A percentile compares a stretch with the other conserved stretches of the same genome.
These are phyloP conservation scores for Monilinia aucupariae DNA, from an alignment of 2,329 filamentous ascomycete species.

Conservation along the genomic window DNA sequence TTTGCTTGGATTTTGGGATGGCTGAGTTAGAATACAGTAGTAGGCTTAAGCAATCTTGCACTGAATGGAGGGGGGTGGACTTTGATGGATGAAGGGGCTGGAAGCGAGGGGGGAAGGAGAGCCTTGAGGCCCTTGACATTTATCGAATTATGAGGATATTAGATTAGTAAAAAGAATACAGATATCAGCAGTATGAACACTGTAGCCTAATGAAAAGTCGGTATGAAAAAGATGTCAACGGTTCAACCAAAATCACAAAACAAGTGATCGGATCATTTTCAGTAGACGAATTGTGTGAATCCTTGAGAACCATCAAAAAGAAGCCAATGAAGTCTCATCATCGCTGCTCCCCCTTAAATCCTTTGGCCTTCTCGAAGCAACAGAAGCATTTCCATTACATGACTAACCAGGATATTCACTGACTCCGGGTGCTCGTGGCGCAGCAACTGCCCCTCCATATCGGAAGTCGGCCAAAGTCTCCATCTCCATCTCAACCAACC, in stretches of 20 bases:
- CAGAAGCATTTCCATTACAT: neutral
- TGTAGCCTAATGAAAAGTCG: no score
- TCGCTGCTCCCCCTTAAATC: neutral
- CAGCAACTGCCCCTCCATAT: constrained; percentile 1
- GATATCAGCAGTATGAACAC: no score
- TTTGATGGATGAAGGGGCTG: constrained; percentile 1
- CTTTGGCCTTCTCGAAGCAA: constrained; percentile 4
- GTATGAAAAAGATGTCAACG: neutral
- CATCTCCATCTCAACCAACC: neutral
- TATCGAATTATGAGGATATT: neutral
- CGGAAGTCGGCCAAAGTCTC: neutral
- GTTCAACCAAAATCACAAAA: neutral
- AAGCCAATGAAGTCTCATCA: neutral
- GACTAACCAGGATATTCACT: neutral
- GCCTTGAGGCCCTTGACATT: neutral
- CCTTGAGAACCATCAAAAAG: neutral
- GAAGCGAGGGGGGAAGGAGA: constrained; percentile 6
- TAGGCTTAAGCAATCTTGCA: no score
- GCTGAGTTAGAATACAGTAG: neutral
- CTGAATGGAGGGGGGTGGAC: neutral
- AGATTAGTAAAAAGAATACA: neutral
- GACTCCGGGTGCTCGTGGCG: constrained; percentile 8
- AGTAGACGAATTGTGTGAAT: neutral
- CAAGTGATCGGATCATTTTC: neutral
- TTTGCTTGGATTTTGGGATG: neutral